Evolutionary conservation across 2,329 filamentous ascomycete genomes (phyloP).

Genomic region (Monosporascus sp.): DNA sequence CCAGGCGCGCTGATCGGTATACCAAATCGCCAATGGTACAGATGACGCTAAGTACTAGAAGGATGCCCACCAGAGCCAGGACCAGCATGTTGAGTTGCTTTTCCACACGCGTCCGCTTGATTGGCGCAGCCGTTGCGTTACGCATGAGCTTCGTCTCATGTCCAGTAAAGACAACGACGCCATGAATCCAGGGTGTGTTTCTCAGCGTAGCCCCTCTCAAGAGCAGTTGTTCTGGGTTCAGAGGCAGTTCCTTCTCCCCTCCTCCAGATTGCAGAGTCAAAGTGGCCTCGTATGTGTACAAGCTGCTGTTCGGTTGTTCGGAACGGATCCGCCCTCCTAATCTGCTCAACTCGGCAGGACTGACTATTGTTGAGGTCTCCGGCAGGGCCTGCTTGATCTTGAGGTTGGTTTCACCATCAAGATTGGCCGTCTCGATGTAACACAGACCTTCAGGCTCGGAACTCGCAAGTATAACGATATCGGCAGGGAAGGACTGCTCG

Average conservation of each 20-base stretch:
- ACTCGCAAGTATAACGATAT: conserved; percentile 85
- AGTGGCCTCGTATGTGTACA: conserved; percentile 97
- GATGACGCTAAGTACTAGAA: conserved; percentile 79
- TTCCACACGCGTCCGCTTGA: conserved; percentile 96
- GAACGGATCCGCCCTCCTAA: conserved; percentile 84
- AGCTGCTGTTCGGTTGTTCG: conserved; percentile 95
- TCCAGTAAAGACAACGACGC: conserved; percentile 92
- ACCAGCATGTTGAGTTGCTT: conserved; percentile 91
- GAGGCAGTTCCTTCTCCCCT: conserved; percentile 84
- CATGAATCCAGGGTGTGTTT: conserved; percentile 97
- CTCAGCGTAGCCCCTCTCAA: conserved; percentile 88
- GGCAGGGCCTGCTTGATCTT: conserved; percentile 98
- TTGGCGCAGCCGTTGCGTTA: conserved; percentile 93
- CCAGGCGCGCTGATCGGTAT: conserved; percentile 59
- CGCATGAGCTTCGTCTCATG: conserved; percentile 99
- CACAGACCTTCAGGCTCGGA: conserved; percentile 96
- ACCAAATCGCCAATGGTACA: conserved; percentile 89
- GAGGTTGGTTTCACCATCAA: conserved; percentile 96
- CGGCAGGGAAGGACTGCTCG: conserved; percentile 90
- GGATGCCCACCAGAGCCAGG: conserved; percentile 78
- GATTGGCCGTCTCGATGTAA: conserved; percentile 97
- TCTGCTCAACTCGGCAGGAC: conserved; percentile 77
- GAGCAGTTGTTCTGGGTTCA: conserved; percentile 89
- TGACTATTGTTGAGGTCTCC: conserved; percentile 85
- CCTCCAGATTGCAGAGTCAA: conserved; percentile 86